Conservation (phyloP, 2,329 filamentous ascomycete genomes). For the Sporothrix brunneoviolacea region DNA sequence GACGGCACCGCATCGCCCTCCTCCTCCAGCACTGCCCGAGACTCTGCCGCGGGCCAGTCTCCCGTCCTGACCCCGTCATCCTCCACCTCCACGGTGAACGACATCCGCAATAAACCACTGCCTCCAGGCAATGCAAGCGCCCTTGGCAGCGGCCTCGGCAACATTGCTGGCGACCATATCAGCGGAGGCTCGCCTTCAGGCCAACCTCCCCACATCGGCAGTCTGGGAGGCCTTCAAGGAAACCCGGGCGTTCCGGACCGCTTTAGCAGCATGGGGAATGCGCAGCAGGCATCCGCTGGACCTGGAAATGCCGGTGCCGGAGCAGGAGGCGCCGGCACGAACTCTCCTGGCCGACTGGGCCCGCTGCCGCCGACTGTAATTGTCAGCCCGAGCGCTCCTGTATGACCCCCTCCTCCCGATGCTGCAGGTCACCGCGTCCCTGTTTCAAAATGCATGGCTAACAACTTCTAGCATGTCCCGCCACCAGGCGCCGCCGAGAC, state of each 20-base stretch:
- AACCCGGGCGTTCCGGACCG: slow-evolving; percentile 31
- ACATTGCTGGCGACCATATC: slow-evolving; percentile 2
- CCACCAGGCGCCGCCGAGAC: slow-evolving; percentile 92
- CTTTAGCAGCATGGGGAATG: slow-evolving; percentile 28
- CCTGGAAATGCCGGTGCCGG: background rate
- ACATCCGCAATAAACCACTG: slow-evolving; percentile 75
- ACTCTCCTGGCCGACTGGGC: slow-evolving; percentile 57
- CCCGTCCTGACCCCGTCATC: slow-evolving; percentile 73
- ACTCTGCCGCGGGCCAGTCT: slow-evolving; percentile 47
- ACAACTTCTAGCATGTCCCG: slow-evolving; percentile 66
- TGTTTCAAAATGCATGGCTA: slow-evolving; percentile 6
- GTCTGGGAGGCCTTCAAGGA: slow-evolving; percentile 25
- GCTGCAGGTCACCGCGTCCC: too few relatives aligned
- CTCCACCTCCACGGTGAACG: slow-evolving; percentile 79
- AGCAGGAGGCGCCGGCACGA: slow-evolving; percentile 42
- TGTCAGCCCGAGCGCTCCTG: slow-evolving; percentile 89
- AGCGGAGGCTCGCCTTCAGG: slow-evolving; percentile 20
- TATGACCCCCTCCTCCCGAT: slow-evolving; percentile 35
- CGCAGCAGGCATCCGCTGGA: slow-evolving; percentile 42
- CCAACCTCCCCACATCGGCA: slow-evolving; percentile 33
- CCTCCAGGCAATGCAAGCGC: slow-evolving; percentile 47
- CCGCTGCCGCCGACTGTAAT: slow-evolving; percentile 78
- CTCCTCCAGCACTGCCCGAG: slow-evolving; percentile 46
- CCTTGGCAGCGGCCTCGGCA: slow-evolving; percentile 35
- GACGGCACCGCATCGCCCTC: slow-evolving; percentile 77